Evolutionary conservation across 2,329 filamentous ascomycete species (phyloP).

Genomic region (Aquanectria penicillioides): DNA sequence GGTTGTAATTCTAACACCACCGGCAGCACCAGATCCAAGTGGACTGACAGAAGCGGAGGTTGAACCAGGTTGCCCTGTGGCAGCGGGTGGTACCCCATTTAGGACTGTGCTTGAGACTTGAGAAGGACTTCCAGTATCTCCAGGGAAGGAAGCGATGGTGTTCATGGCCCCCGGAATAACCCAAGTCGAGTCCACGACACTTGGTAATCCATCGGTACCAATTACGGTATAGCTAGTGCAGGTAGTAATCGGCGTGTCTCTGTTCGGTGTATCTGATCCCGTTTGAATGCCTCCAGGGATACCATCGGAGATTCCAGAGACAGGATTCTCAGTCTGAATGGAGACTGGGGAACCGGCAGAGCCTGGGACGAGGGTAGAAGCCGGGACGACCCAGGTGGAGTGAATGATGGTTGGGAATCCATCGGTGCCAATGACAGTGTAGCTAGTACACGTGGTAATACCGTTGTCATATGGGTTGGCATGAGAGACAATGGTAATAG

Average conservation of each 20-base stretch:
- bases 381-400: slow-evolving; percentile 35
- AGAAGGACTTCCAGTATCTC: slow-evolving; percentile 16
- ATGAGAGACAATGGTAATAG: slow-evolving; percentile 27
- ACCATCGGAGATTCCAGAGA: slow-evolving; percentile 12
- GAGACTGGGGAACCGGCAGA: slow-evolving; percentile 14
- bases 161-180: slow-evolving; percentile 40
- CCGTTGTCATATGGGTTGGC: slow-evolving; percentile 25
- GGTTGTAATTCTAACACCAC: slow-evolving; percentile 28
- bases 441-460: slow-evolving; percentile 41
- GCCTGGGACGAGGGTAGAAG: slow-evolving; percentile 9
- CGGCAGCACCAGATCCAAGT: slow-evolving; percentile 17
- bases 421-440: slow-evolving; percentile 41
- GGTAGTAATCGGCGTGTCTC: slow-evolving; percentile 33
- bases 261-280: not conserved
- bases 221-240: slow-evolving; percentile 43
- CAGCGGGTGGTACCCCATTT: slow-evolving; percentile 24
- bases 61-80: slow-evolving; percentile 21
- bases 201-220: slow-evolving; percentile 40
- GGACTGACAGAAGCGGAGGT: not conserved
- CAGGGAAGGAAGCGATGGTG: slow-evolving; percentile 28
- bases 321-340: slow-evolving; percentile 13
- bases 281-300: not conserved
- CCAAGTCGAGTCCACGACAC: slow-evolving; percentile 46
- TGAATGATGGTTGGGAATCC: slow-evolving; percentile 44
- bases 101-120: slow-evolving; percentile 29